phyloP scores from a whole-genome alignment of 108 stramenopile species.

The Skeletonema menzelii region DNA sequence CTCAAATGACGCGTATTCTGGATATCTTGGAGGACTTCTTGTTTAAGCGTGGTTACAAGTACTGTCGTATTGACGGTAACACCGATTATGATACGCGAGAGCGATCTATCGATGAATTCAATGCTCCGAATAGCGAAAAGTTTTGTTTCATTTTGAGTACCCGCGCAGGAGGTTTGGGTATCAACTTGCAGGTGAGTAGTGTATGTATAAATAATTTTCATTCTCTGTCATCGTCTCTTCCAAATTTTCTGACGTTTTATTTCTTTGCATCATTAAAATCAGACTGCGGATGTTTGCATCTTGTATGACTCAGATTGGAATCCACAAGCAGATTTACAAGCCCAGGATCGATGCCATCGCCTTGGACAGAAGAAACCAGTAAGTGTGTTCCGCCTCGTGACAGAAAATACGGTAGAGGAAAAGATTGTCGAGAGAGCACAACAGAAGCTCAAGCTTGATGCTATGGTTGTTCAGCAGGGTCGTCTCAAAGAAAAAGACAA shows the following conservation, averaged over 20 bases:
- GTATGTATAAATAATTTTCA: slow-evolving; percentile 12
- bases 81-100: slow-evolving; percentile 96
- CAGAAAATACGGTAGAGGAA: slow-evolving; percentile 98
- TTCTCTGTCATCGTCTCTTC: neutral
- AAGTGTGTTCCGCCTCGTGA: slow-evolving; percentile 95
- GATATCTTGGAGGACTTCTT: slow-evolving; percentile 95
- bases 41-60: slow-evolving; percentile 84
- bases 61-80: slow-evolving; percentile 99
- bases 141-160: slow-evolving; percentile 94
- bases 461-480: slow-evolving; percentile 98
- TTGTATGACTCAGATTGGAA: slow-evolving; percentile 98
- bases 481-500: slow-evolving; percentile 92
- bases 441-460: slow-evolving; percentile 99
- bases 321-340: slow-evolving; percentile 98
- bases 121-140: slow-evolving; percentile 86
- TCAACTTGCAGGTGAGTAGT: slow-evolving; percentile 74
- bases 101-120: slow-evolving; percentile 88
- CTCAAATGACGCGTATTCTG: slow-evolving; percentile 96
- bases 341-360: slow-evolving; percentile 91
- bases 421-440: slow-evolving; percentile 99
- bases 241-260: neutral
- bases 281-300: slow-evolving; percentile 93
- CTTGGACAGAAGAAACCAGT: slow-evolving; percentile 98
- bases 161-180: slow-evolving; percentile 92
- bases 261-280: slow-evolving; percentile 25